Conservation (phyloP, 306 rosid species). For the Quercus parvula region DNA sequence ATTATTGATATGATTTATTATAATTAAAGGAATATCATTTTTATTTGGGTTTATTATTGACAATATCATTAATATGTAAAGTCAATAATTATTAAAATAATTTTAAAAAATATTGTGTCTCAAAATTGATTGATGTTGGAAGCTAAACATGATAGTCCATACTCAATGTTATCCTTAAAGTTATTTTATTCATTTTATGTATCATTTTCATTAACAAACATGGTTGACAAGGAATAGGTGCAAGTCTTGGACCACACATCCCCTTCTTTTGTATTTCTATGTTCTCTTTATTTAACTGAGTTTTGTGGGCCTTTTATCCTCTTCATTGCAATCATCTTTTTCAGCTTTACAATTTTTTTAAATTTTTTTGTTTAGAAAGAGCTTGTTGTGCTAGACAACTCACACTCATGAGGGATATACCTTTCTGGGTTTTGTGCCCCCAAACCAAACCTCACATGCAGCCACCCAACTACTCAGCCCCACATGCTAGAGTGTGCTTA, state of each 20-base stretch:
- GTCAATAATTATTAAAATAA: too few relatives aligned
- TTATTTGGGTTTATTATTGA: too few relatives aligned
- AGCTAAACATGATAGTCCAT: too few relatives aligned
- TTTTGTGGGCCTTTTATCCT: constrained; percentile 18
- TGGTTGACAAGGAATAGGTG: background rate
- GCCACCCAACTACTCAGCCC: constrained; percentile 1
- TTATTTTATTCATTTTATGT: background rate
- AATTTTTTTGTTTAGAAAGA: background rate
- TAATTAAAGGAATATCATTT: too few relatives aligned
- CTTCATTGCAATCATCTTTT: background rate
- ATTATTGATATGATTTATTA: too few relatives aligned
- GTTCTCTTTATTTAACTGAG: constrained; percentile 1
- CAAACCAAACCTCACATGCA: constrained; percentile 33
- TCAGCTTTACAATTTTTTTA: background rate
- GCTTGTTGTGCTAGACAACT: constrained; percentile 36
- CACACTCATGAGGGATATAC: constrained; percentile 34
- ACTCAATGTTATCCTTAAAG: too few relatives aligned
- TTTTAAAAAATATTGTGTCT: too few relatives aligned
- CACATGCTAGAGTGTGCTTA: background rate
- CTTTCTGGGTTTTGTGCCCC: constrained; percentile 10
- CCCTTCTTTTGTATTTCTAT: background rate
- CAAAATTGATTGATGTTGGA: too few relatives aligned
- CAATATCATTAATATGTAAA: too few relatives aligned
- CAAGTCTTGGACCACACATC: background rate
- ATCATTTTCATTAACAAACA: background rate